Conservation (phyloP, 2,329 filamentous ascomycete genomes). For the Aspergillus sp. region DNA sequence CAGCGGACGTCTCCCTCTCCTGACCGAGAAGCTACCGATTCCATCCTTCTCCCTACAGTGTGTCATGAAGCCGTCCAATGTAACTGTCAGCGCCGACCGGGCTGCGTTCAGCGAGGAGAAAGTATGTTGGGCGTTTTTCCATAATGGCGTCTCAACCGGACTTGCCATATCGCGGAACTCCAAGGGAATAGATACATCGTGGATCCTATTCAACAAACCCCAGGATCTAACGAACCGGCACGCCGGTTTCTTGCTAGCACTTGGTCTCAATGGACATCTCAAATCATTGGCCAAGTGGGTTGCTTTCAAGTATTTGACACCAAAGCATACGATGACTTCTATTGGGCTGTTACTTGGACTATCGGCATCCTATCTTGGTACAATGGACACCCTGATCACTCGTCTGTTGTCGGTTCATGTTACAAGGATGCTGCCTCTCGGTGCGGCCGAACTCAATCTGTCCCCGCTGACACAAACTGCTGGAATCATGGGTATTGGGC, state of each 20-base stretch:
- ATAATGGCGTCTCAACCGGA: constrained; percentile 90
- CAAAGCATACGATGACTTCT: constrained; percentile 98
- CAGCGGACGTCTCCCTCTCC: constrained; percentile 78
- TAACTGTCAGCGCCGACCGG: constrained; percentile 90
- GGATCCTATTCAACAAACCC: constrained; percentile 98
- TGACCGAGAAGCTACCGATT: constrained; percentile 89
- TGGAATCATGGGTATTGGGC: constrained; percentile 92
- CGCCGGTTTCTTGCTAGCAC: constrained; percentile 84
- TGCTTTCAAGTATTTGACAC: constrained; percentile 97
- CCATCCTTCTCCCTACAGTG: constrained; percentile 90
- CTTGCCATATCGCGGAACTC: constrained; percentile 86
- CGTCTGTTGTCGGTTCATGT: constrained; percentile 93
- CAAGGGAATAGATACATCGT: constrained; percentile 94
- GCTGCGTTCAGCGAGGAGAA: constrained; percentile 88
- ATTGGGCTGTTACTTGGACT: constrained; percentile 91
- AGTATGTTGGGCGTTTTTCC: constrained; percentile 97
- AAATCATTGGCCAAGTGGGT: constrained; percentile 95
- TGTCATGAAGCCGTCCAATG: constrained; percentile 86
- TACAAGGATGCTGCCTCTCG: constrained; percentile 86
- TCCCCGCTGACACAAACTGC: constrained; percentile 93
- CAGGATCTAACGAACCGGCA: constrained; percentile 92
- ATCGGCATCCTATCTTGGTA: constrained; percentile 90
- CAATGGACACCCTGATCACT: constrained; percentile 95
- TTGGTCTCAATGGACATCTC: constrained; percentile 93
- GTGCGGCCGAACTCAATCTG: constrained; percentile 89